Evolutionary conservation across 1,284 basidiomycete species (phyloP).

Genomic region (Neonothopanus nambi): DNA sequence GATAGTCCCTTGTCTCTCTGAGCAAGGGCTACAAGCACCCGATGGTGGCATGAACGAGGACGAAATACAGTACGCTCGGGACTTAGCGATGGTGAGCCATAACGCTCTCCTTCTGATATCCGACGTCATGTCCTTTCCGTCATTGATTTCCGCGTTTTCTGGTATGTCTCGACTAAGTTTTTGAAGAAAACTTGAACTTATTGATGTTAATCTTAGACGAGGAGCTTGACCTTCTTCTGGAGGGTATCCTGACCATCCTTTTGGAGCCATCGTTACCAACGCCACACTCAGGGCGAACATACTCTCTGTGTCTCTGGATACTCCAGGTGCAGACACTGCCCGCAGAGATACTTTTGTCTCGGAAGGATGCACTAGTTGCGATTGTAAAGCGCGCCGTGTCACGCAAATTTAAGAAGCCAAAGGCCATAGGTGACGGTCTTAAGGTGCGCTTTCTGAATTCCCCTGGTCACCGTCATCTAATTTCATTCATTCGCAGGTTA

Average conservation of each 20-base stretch:
- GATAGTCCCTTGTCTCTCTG: conserved; percentile 1
- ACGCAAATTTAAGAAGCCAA: conserved; percentile 28
- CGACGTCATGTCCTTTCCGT: conserved; percentile 44
- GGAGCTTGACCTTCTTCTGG: conserved; percentile 44
- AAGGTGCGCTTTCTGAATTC: conserved; percentile 37
- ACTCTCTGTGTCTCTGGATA: conserved; percentile 47
- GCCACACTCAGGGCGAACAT: conserved; percentile 45
- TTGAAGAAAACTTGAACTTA: background rate
- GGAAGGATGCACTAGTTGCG: conserved; percentile 27
- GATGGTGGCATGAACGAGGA: conserved; percentile 26
- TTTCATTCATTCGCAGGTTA: conserved; percentile 33
- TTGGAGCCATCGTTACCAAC: conserved; percentile 35
- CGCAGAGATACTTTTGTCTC: conserved; percentile 31
- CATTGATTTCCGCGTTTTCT: conserved; percentile 45
- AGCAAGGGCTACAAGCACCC: background rate
- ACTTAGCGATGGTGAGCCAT: conserved; percentile 46
- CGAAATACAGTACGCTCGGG: conserved; percentile 40
- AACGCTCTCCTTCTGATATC: conserved; percentile 51
- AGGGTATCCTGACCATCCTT: conserved; percentile 34
- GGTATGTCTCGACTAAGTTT: conserved; percentile 35
- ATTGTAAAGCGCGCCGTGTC: conserved; percentile 37
- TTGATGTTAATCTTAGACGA: conserved; percentile 35
- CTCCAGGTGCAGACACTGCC: conserved; percentile 51
- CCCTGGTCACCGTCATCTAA: background rate
- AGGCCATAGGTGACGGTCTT: conserved; percentile 37